Percentiles rank a stretch among this genome's conserved stretches.
Conservation (phyloP, 768 basidiomycete genomes). For the Xerocomellus dryophilus region DNA sequence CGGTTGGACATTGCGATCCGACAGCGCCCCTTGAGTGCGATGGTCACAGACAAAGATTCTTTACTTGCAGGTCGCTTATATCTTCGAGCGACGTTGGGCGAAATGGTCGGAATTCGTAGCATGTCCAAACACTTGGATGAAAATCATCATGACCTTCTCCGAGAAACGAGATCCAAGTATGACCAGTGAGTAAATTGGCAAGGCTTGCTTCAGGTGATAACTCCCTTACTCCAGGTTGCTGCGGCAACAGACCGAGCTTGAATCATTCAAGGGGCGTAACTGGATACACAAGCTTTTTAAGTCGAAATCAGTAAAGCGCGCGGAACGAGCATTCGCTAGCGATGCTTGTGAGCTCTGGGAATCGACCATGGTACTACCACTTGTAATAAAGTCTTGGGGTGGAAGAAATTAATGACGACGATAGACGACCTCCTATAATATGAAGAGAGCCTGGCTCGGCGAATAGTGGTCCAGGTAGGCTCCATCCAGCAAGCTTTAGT, state of each 20-base stretch:
- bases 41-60: not conserved
- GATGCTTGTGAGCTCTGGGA: not conserved
- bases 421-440: slow-evolving; percentile 4
- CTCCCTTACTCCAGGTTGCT: not conserved
- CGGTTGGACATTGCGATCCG: not conserved
- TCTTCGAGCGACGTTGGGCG: not conserved
- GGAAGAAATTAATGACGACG: not conserved
- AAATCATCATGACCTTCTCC: not conserved
- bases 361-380: not conserved
- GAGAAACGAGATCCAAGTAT: not conserved
- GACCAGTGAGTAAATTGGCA: not conserved
- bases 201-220: not conserved
- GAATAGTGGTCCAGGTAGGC: too few species aligned
- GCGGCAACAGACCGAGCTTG: not conserved
- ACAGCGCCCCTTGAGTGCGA: not conserved
- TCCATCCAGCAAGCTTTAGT: too few species aligned
- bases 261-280: not conserved
- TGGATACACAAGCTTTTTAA: not conserved
- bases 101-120: slow-evolving; percentile 6
- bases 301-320: not conserved
- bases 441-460: not conserved
- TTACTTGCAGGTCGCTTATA: slow-evolving; percentile 1
- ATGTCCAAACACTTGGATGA: not conserved
- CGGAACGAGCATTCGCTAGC: not conserved
- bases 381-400: not conserved